Evolutionary conservation across 2,329 filamentous ascomycete genomes (phyloP).

Genomic region (Epichloe aotearoae): DNA sequence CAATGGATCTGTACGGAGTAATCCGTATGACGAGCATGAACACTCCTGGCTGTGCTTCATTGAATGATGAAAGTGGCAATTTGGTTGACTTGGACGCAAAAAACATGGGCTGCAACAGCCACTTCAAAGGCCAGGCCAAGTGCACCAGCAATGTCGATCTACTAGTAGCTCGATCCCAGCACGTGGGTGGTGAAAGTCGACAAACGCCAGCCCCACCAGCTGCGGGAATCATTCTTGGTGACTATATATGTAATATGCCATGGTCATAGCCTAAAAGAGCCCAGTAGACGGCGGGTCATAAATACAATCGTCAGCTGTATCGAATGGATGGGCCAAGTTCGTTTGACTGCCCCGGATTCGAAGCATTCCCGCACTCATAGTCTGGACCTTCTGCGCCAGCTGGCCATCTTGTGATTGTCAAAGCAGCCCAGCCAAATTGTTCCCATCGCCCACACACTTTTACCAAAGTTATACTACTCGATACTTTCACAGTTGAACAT

Average conservation of each 20-base stretch:
- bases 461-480: background rate
- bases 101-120: too few species aligned
- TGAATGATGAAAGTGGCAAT: too few species aligned
- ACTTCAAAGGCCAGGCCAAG: too few species aligned
- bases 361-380: background rate
- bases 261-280: background rate
- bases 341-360: background rate
- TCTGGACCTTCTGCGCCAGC: background rate
- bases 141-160: too few species aligned
- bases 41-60: too few species aligned
- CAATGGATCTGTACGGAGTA: background rate
- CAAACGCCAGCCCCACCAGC: too few species aligned
- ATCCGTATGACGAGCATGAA: background rate
- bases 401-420: background rate
- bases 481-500: slow-evolving; percentile 4
- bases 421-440: background rate
- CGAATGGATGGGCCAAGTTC: background rate
- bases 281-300: background rate
- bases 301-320: background rate
- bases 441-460: background rate
- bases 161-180: too few species aligned
- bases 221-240: too few species aligned
- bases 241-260: too few species aligned
- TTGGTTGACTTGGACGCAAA: too few species aligned
- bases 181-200: too few species aligned